Conservation (phyloP, 176 grass and related monocot species). For the Lolium perenne region DNA sequence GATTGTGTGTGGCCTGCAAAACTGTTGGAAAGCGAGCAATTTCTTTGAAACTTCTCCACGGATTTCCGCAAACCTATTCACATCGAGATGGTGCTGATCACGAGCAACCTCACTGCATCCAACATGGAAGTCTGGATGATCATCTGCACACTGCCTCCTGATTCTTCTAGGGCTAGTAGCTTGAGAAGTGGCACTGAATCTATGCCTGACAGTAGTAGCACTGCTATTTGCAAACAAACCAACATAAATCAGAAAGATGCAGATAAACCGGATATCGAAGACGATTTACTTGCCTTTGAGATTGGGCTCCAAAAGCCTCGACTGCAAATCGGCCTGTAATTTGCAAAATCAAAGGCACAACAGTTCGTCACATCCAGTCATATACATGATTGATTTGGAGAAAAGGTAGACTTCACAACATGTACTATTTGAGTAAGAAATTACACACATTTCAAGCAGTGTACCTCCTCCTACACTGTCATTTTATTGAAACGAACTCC, state of each 20-base stretch:
- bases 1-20: conserved; percentile 82
- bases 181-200: background rate
- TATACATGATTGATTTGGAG: background rate
- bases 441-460: background rate
- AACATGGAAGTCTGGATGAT: conserved; percentile 12
- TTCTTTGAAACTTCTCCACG: conserved; percentile 15
- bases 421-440: background rate
- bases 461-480: background rate
- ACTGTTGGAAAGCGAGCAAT: conserved; percentile 59
- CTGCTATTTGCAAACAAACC: conserved; percentile 15
- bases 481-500: background rate
- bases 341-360: background rate
- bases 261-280: background rate
- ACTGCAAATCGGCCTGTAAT: conserved; percentile 9
- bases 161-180: conserved; percentile 15
- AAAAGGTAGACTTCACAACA: background rate
- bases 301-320: conserved; percentile 15
- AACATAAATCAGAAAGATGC: background rate
- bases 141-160: conserved; percentile 22
- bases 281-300: conserved; percentile 24
- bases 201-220: background rate
- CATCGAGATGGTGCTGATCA: background rate
- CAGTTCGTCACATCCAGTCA: background rate
- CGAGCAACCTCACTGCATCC: conserved; percentile 18
- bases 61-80: background rate